phyloP scores from a whole-genome alignment of 257 asterid species.

The Solanum neorickii region DNA sequence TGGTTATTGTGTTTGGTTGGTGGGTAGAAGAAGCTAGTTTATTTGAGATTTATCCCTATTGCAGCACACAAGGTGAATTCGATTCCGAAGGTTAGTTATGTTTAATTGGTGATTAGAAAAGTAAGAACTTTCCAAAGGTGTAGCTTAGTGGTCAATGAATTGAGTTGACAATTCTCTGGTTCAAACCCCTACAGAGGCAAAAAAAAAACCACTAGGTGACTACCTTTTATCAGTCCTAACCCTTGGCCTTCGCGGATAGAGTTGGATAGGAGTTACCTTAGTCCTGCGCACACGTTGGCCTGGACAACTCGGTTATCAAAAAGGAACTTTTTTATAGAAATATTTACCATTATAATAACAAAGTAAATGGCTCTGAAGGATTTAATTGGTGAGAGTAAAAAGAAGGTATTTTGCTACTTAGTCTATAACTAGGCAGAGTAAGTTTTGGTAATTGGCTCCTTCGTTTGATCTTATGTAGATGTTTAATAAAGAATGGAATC shows the following conservation, averaged over 20 bases:
- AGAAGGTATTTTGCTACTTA: not conserved
- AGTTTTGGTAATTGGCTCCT: not conserved
- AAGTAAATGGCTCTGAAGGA: not conserved
- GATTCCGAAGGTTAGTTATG: not conserved
- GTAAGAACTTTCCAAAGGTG: not conserved
- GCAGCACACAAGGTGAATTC: constrained; percentile 35
- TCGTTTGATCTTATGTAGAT: not conserved
- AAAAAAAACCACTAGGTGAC: not conserved
- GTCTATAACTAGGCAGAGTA: not conserved
- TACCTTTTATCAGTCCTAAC: not conserved
- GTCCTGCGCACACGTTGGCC: not conserved
- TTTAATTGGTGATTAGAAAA: not conserved
- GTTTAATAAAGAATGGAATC: not conserved
- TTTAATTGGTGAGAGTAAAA: not conserved
- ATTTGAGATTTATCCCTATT: not conserved
- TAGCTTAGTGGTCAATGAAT: not conserved
- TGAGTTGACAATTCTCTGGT: not conserved
- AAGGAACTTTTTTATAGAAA: not conserved
- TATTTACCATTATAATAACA: not conserved
- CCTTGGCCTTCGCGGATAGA: not conserved
- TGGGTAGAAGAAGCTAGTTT: not conserved
- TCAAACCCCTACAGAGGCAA: not conserved
- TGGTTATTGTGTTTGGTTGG: not conserved
- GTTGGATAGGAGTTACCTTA: not conserved
- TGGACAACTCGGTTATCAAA: not conserved